Base-by-base conservation (phyloP, 148 eudicot genomes). In the Rhododendron henanense region DNA sequence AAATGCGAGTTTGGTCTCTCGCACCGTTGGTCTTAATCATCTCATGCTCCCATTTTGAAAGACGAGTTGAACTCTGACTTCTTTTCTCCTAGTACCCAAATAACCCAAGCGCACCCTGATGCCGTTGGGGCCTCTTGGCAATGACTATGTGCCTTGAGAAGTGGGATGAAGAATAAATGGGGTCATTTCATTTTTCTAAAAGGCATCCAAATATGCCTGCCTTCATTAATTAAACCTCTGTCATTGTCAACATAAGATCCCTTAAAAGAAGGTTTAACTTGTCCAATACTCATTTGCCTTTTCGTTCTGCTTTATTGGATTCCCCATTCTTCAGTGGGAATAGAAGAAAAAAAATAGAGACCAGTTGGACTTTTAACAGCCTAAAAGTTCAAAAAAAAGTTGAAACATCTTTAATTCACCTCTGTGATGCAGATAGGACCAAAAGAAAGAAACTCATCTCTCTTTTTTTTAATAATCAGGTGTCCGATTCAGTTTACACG, bases 301-400 rank as follows among this genome's bases (percentile, higher is more conserved):
- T 84, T 39, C 79, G 76, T 84, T 87, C 31, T 79, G 47, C 88
- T 87, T 84, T 87, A 87, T 79, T 79, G 81, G 86, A 80, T 80
- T 84, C 89, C 57, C 33, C 47, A 31, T 48, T 28, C 83, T 79
- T 87, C 48, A 18, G 48, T 79, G 86, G 75, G 86, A 79, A 87
- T 37, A 55, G 73, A 87, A 65, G 88, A 39, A 59, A 44, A 87
- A 16, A 73, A 19, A 19, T 41, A 67, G 85, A 67, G 31, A 19
- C 14, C 59, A 50, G 85, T 45, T 21, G 33, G 65, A 31, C 35
- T 78, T 83, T 84, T 31, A 77, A 53, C 82, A 63, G 51, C 85
- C 59, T 45, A 61, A 83, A 83, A 83, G 83, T 76, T 47, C 51
- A 37, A 83, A 87, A 61, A 14, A 11, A 14, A 2, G 53, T 81